Base-by-base conservation (phyloP, 169 alveolate genomes). In the Plasmodium relictum region DNA sequence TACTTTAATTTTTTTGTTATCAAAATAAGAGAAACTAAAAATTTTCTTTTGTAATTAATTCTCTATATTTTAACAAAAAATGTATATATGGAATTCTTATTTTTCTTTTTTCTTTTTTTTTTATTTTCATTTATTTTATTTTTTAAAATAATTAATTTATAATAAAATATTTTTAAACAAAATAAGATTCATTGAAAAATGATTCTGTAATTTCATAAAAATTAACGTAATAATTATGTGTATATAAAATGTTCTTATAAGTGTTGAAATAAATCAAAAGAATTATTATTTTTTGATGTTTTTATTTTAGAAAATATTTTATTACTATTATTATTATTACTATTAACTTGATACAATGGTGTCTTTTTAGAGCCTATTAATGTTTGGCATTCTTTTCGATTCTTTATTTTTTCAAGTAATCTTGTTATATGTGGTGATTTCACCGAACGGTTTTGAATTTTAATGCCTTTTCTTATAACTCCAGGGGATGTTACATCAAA, bases 251-350 rank as follows among this genome's bases (percentile, higher is more conserved):
- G 39, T 18, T n/a, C 48, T 80, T 26, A 80, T 70, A 80, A 45
- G 24, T 80, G 91, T n/a, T 80, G 91, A 70, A 80, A 80, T 52
- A 80, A 44, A n/a, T 80, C 91, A 39, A 80, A 80, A 24, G 91
- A 68, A 26, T n/a, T 48, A 45, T 41, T 54, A 26, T 61, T 68
- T 45, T 68, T 66, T 10, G 42, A 37, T 0, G 58, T 45, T 16
- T 61, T 80, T 45, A 26, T 20, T 18, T 66, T 66, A 39, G n/a
- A 31, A 61, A 44, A 39, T 3, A 37, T 41, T 24, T 68, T 80
- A 26, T 44, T 48, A 9, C 58, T 37, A 8, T 10, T 68, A 24
- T 26, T 44, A 59, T 18, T 44, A 20, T 22, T 44, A 37, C 73
- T 76, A 39, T 26, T 63, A 26, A 65, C 88, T 37, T 80, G 91